Evolutionary conservation across 371 early-diverging fungal species (phyloP).

Genomic region (Fennellomyces sp.): DNA sequence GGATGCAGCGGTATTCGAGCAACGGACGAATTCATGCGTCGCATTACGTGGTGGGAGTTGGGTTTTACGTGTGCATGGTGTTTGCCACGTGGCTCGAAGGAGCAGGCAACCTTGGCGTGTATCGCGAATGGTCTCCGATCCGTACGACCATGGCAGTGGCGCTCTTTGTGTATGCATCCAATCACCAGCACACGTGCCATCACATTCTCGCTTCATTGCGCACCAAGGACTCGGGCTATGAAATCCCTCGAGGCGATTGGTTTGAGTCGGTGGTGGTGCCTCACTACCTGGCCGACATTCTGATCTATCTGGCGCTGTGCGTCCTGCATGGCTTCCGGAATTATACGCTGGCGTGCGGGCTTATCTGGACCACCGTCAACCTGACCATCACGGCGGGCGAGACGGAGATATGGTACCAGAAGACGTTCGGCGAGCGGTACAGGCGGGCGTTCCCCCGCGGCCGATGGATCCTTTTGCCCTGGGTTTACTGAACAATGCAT

Average conservation of each 20-base stretch:
- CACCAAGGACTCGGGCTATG: conserved; percentile 29
- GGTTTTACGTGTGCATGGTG: conserved; percentile 67
- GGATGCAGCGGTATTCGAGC: conserved; percentile 56
- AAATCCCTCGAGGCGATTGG: conserved; percentile 74
- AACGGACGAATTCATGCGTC: conserved; percentile 67
- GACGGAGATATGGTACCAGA: conserved; percentile 64
- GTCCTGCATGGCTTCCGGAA: conserved; percentile 35
- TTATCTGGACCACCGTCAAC: conserved; percentile 63
- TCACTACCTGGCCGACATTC: conserved; percentile 76
- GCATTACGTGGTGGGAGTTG: conserved; percentile 69
- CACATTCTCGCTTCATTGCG: conserved; percentile 65
- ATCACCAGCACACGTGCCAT: conserved; percentile 72
- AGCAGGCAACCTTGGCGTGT: conserved; percentile 27
- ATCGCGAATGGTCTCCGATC: neutral
- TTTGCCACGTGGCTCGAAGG: conserved; percentile 52
- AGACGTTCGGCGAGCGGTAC: conserved; percentile 51
- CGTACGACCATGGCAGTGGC: conserved; percentile 15
- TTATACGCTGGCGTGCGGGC: conserved; percentile 38
- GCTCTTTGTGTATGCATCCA: conserved; percentile 54
- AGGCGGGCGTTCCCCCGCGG: conserved; percentile 24
- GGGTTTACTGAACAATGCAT: conserved; percentile 28
- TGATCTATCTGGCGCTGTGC: conserved; percentile 64
- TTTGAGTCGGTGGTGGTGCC: conserved; percentile 69
- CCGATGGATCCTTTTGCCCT: conserved; percentile 48
- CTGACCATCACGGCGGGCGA: conserved; percentile 66